Conservation (phyloP, 1,139 yeast species). For the Kodamaea derodonti region DNA sequence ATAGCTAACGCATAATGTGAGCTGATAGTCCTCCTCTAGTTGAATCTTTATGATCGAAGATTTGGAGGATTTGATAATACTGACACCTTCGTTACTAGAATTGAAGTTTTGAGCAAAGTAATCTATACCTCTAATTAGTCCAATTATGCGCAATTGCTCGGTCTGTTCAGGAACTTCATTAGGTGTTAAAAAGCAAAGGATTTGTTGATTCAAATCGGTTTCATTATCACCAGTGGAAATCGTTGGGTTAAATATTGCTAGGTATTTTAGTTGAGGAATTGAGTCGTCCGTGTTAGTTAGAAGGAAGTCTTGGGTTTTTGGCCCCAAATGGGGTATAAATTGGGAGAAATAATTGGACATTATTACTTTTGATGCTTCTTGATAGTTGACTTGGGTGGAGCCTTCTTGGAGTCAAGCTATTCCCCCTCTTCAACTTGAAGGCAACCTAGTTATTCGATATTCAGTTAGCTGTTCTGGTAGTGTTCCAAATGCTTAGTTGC, state of each 20-base stretch:
- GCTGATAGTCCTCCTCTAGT: constrained; percentile 23
- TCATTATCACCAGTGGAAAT: constrained; percentile 18
- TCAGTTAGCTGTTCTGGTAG: too few species aligned
- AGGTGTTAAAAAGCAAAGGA: constrained; percentile 25
- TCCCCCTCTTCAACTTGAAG: too few species aligned
- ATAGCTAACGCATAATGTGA: constrained; percentile 27
- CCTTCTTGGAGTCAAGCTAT: too few species aligned
- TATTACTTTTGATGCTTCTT: not conserved
- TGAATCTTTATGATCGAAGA: constrained; percentile 26
- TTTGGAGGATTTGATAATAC: constrained; percentile 24
- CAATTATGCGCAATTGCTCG: constrained; percentile 31
- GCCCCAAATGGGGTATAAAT: constrained; percentile 11
- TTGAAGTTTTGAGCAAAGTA: constrained; percentile 18
- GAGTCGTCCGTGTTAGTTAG: constrained; percentile 4
- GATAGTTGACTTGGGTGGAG: too few species aligned
- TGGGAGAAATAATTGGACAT: constrained; percentile 16
- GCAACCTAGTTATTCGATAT: too few species aligned
- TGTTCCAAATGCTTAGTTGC: too few species aligned
- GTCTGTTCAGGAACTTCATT: constrained; percentile 11
- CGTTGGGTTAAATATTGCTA: constrained; percentile 11
- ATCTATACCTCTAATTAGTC: constrained; percentile 36
- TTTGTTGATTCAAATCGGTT: constrained; percentile 27
- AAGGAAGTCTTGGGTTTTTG: constrained; percentile 2
- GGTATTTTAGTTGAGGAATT: constrained; percentile 10
- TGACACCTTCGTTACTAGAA: constrained; percentile 9